These are phyloP conservation scores for Aspergillus flavus DNA, from an alignment of 2,329 filamentous ascomycete genomes.

Conservation along the genomic window DNA sequence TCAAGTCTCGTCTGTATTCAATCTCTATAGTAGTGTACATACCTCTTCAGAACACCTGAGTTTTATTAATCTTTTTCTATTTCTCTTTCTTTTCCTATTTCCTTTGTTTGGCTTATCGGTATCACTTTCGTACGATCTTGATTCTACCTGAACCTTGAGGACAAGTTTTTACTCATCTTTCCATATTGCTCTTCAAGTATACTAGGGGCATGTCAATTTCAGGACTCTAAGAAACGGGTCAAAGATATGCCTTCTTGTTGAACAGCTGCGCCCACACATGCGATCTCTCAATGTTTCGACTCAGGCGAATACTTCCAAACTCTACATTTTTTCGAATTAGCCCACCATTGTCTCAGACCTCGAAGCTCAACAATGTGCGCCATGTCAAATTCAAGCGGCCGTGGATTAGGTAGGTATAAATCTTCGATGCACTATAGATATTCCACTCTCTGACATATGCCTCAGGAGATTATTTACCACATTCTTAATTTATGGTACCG, in stretches of 20 bases:
- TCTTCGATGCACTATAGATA: neutral
- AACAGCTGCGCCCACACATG: conserved; percentile 16
- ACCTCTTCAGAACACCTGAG: neutral
- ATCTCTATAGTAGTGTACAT: neutral
- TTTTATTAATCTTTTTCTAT: neutral
- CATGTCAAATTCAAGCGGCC: conserved; percentile 38
- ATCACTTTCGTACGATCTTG: neutral
- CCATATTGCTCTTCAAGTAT: neutral
- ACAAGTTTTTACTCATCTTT: neutral
- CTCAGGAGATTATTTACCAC: conserved; percentile 33
- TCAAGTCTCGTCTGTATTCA: neutral
- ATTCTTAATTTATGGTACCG: conserved; percentile 33
- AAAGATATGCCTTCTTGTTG: conserved; percentile 11
- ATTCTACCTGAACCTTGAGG: neutral
- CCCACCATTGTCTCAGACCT: conserved; percentile 21
- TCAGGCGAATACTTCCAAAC: conserved; percentile 32
- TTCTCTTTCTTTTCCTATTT: neutral
- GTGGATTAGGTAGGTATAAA: conserved; percentile 33
- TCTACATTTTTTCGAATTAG: conserved; percentile 27
- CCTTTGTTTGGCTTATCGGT: neutral
- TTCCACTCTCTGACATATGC: neutral
- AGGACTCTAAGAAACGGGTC: neutral
- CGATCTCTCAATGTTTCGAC: conserved; percentile 36
- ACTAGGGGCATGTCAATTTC: neutral
- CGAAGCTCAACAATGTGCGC: conserved; percentile 27